These are phyloP conservation scores for Stygiomarasmius scandens DNA, from an alignment of 1,284 basidiomycete genomes.

Conservation along the genomic window DNA sequence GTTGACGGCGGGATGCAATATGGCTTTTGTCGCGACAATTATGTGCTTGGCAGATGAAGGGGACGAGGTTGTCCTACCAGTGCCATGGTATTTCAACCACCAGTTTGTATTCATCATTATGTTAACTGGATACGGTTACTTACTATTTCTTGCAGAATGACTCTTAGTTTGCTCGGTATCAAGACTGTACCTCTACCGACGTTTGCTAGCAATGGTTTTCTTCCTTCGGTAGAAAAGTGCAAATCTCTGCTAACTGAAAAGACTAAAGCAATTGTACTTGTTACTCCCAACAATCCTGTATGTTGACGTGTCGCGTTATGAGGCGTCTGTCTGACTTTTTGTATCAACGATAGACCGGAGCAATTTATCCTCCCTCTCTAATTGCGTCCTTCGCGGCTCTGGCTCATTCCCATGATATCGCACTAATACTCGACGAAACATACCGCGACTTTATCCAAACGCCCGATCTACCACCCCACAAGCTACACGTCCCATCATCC, in stretches of 20 bases:
- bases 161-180: conserved; percentile 67
- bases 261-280: conserved; percentile 74
- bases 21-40: conserved; percentile 69
- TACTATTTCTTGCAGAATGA: conserved; percentile 56
- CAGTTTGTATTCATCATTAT: conserved; percentile 43
- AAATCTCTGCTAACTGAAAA: conserved; percentile 53
- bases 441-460: conserved; percentile 79
- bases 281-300: conserved; percentile 78
- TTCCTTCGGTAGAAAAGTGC: conserved; percentile 56
- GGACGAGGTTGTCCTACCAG: conserved; percentile 78
- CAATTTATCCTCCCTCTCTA: conserved; percentile 64
- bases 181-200: conserved; percentile 66
- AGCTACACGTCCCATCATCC: conserved; percentile 42
- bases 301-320: conserved; percentile 23
- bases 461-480: conserved; percentile 37
- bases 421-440: conserved; percentile 88
- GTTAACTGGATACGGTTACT: not conserved
- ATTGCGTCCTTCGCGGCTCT: conserved; percentile 69
- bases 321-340: not conserved
- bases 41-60: conserved; percentile 72
- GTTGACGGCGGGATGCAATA: conserved; percentile 69
- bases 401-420: conserved; percentile 58
- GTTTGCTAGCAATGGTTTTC: conserved; percentile 56
- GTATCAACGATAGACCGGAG: conserved; percentile 65
- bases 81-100: conserved; percentile 83